phyloP scores from a whole-genome alignment of 2,329 filamentous ascomycete species.

The Ophiostoma himal-ulmi region DNA sequence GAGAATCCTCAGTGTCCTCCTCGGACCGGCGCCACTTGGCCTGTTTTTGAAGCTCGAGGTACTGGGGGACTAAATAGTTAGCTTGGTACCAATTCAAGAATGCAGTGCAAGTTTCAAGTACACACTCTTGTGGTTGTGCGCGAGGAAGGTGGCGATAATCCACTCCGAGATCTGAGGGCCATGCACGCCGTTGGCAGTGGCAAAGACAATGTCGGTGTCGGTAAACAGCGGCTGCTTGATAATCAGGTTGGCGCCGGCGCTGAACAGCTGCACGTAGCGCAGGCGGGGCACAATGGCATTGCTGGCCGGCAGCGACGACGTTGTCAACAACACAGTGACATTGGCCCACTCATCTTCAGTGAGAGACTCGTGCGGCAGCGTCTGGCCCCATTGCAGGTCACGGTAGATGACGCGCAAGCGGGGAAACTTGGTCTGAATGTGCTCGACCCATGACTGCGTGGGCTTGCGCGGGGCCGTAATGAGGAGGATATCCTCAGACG shows the following conservation, averaged over 20 bases:
- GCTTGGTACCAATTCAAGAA: not conserved
- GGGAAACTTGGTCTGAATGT: slow-evolving; percentile 38
- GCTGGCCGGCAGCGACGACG: slow-evolving; percentile 36
- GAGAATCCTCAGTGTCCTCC: slow-evolving; percentile 39
- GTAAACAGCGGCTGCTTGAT: slow-evolving; percentile 43
- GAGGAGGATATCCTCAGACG: slow-evolving; percentile 43
- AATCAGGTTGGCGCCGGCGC: slow-evolving; percentile 49
- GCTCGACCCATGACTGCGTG: slow-evolving; percentile 34
- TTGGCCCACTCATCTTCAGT: slow-evolving; percentile 39
- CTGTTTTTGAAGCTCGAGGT: slow-evolving; percentile 41
- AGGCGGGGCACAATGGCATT: slow-evolving; percentile 42
- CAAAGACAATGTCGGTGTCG: slow-evolving; percentile 46
- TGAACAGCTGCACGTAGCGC: slow-evolving; percentile 49
- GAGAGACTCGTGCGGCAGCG: slow-evolving; percentile 25
- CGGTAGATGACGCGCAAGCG: slow-evolving; percentile 39
- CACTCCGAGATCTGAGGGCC: slow-evolving; percentile 54
- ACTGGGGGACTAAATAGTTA: slow-evolving; percentile 37
- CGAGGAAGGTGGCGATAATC: slow-evolving; percentile 48
- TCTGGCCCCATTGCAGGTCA: slow-evolving; percentile 31
- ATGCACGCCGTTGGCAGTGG: slow-evolving; percentile 53
- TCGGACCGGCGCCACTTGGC: slow-evolving; percentile 39
- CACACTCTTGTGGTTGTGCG: slow-evolving; percentile 44
- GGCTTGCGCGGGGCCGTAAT: slow-evolving; percentile 35
- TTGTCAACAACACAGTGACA: slow-evolving; percentile 40
- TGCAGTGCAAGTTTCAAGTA: slow-evolving; percentile 15